These are phyloP conservation scores for Auxenochlorella pyrenoidosa DNA, from an alignment of 139 green algal species.

Conservation along the genomic window DNA sequence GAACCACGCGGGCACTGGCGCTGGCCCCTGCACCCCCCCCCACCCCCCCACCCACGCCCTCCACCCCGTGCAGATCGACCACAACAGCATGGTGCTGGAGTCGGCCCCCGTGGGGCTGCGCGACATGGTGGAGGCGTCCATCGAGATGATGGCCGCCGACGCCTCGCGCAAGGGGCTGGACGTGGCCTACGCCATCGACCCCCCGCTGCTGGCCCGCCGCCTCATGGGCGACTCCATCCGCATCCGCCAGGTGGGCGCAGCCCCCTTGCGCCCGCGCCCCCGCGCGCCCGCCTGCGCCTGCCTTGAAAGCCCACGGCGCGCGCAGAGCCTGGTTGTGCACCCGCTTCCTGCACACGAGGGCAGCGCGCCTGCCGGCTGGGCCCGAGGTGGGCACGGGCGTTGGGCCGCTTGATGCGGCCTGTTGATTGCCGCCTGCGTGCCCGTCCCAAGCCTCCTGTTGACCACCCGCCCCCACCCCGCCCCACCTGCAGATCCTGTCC, in stretches of 20 bases:
- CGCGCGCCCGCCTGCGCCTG: too few relatives aligned
- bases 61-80: constrained; percentile 38
- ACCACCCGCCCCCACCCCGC: constrained; percentile 20
- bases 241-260: constrained; percentile 60
- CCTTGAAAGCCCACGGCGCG: too few relatives aligned
- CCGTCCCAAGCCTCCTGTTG: neutral
- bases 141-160: constrained; percentile 47
- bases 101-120: constrained; percentile 33
- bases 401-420: too few relatives aligned
- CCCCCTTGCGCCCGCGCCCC: too few relatives aligned
- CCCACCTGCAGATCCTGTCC: constrained; percentile 70
- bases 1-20: too few relatives aligned
- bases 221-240: constrained; percentile 59
- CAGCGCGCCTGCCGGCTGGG: too few relatives aligned
- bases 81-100: constrained; percentile 48
- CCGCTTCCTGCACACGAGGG: too few relatives aligned
- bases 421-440: too few relatives aligned
- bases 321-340: too few relatives aligned
- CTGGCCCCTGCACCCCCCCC: neutral
- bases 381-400: too few relatives aligned
- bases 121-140: constrained; percentile 38
- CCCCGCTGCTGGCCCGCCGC: constrained; percentile 17
- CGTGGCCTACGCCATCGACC: constrained; percentile 50
- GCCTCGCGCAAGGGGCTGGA: constrained; percentile 19
- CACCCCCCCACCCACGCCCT: too few relatives aligned